A percentile compares a stretch with the other conserved stretches of the same genome.
phyloP scores from a whole-genome alignment of 345 rosid genomes.

The Populus simonii region DNA sequence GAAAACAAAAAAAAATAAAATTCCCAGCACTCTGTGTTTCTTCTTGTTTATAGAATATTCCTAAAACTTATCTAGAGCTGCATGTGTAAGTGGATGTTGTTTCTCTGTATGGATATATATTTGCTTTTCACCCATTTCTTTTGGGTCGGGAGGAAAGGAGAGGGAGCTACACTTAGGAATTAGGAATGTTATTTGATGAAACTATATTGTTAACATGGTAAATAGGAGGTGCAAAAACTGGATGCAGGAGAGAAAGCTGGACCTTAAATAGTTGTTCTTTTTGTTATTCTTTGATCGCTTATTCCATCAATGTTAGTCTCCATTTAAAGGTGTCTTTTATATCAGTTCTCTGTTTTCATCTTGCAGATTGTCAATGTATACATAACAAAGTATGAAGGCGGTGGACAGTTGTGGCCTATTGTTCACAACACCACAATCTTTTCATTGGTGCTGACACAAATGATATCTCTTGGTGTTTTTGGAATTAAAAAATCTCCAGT shows the following conservation, averaged over 20 bases:
- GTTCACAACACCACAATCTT: constrained; percentile 82
- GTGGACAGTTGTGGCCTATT: constrained; percentile 87
- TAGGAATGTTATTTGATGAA: background rate
- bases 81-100: background rate
- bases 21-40: background rate
- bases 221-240: background rate
- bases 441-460: constrained; percentile 75
- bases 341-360: background rate
- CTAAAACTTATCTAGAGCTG: background rate
- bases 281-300: background rate
- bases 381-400: constrained; percentile 60
- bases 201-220: background rate
- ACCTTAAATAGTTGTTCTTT: background rate
- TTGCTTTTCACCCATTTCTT: background rate
- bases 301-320: background rate
- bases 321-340: background rate
- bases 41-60: background rate
- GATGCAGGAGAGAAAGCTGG: background rate
- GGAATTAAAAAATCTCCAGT: constrained; percentile 66
- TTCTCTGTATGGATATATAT: background rate
- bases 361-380: constrained; percentile 84
- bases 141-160: background rate
- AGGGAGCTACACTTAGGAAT: background rate
- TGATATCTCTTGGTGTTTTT: constrained; percentile 82
- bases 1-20: background rate